Evolutionary conservation across 345 rosid species (phyloP), one percentile per base, ranked within the genome.

Genomic region (Syzygium jambos): DNA sequence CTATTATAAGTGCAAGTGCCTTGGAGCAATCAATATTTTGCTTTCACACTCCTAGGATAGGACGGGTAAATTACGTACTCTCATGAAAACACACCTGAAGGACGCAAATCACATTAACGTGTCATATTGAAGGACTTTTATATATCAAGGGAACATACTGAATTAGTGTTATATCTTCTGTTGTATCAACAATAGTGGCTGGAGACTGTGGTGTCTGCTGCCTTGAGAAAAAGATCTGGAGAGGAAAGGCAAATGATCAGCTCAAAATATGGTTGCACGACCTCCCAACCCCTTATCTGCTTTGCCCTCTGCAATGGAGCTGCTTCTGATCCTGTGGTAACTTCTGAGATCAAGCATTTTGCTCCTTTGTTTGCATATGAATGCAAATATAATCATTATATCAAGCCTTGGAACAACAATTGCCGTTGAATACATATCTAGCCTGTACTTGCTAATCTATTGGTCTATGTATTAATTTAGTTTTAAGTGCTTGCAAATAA

Each of bases 261-360:
- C 86, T 91, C 95, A 86, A 94, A 92, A 89, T 93, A 94, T n/a
- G 94, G 94, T 63, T 97, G 93, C 85, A 73, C 90, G 51, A 90
- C 88, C 84, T 86, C 93, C 53, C 92, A 94, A 84, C 95, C 98
- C 34, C 93, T 92, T 43, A 93, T 90, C 91, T 97, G 95, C 93
- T 96, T 97, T 90, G 94, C 98, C 87, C 95, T 97, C 19, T 96
- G 98, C 89, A 94, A 94, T 78, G 98, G 98, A 85, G 95, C 96
- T 83, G 88, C 95, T 86, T 96, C 98, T 82, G 98, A 96, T 93
- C 98, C 98, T 9, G 90, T 91, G 98, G 99, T 97, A 96, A 93
- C 49, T 51, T 30, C 86, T 85, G 38, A 49, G 27, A 73, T 19
- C 27, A 30, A 73, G 49, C 82, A 52, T 12, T 57, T 83, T 56